Base-by-base conservation (phyloP, 169 alveolate species). In the Plasmodium billcollinsi region DNA sequence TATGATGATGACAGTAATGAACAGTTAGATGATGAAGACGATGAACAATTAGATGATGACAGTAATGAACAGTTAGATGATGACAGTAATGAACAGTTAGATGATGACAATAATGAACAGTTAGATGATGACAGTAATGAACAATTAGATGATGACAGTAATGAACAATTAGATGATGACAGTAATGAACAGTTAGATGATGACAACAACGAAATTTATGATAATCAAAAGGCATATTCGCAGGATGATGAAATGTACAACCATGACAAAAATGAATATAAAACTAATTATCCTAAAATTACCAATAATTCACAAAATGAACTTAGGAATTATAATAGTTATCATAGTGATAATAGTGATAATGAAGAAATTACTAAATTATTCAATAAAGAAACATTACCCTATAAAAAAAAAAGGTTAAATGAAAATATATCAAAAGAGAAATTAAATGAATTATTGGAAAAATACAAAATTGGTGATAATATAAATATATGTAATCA, bases 281-380 rank as follows among this genome's bases (percentile, higher is more conserved):
- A 62, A 73, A 6, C 7, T 39, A 39, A 39, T 6, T 39, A 6
- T 39, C 9, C 4, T 1, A 39, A 39, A 39, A 39, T 11, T 5
- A 39, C 7, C 11, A 39, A 6, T 39, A n/a, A 58, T 15, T 29
- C 45, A 73, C 14, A 24, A 61, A 18, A 52, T 11, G 45, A 11
- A 52, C 12, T 18, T 12, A 18, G 1, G 8, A 21, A 62, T 39
- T 80, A 62, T 15, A 3, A 54, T 9, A 58, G 70, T 49, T 86
- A 47, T 29, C 26, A 14, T 72, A 71, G 88, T 14, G 92, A 86
- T 26, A 76, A 86, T 24, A 86, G 92, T 45, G 73, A 67, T 24
- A 63, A 86, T 86, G 92, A 86, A 86, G 20, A 43, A 7, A 72
- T 72, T 21, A 54, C 43, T 2, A 45, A 86, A 56, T 43, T 83